A percentile compares a stretch with the other conserved stretches of the same genome.
phyloP scores from a whole-genome alignment of 305 asterid species.

The Rubia tinctorum region DNA sequence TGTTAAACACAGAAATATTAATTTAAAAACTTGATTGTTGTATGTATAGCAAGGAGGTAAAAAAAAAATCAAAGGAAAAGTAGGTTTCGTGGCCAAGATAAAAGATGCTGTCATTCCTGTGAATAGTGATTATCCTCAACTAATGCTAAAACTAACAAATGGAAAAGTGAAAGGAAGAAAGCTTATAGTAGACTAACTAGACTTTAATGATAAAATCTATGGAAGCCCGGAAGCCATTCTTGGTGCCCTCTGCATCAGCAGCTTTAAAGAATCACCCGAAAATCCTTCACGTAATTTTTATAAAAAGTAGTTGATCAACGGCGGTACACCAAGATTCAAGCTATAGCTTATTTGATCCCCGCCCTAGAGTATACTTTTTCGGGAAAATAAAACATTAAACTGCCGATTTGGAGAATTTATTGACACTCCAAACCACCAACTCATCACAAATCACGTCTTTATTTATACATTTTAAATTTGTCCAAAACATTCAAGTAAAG shows the following conservation, averaged over 20 bases:
- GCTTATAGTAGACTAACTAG: neutral
- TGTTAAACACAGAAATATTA: too few species aligned
- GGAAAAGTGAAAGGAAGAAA: conserved; percentile 12
- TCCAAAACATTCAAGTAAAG: too few species aligned
- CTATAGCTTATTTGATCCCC: neutral
- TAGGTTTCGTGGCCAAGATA: neutral
- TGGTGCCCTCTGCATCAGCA: conserved; percentile 16
- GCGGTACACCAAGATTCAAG: neutral
- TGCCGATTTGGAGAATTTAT: too few species aligned
- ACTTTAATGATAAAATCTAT: neutral
- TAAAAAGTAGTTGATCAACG: neutral
- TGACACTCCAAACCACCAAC: too few species aligned
- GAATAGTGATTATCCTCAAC: conserved; percentile 9
- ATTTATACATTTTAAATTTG: too few species aligned
- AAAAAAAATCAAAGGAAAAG: neutral
- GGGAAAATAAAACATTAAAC: neutral
- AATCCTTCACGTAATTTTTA: neutral
- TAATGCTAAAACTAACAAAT: neutral
- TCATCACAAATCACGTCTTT: too few species aligned
- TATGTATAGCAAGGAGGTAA: neutral
- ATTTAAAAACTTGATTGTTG: too few species aligned
- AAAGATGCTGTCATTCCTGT: neutral
- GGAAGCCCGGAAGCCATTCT: conserved; percentile 1
- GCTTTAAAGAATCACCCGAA: neutral
- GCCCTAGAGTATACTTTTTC: neutral